These are phyloP conservation scores for Eimeria falciformis DNA, from an alignment of 169 alveolate genomes.

Conservation along the genomic window DNA sequence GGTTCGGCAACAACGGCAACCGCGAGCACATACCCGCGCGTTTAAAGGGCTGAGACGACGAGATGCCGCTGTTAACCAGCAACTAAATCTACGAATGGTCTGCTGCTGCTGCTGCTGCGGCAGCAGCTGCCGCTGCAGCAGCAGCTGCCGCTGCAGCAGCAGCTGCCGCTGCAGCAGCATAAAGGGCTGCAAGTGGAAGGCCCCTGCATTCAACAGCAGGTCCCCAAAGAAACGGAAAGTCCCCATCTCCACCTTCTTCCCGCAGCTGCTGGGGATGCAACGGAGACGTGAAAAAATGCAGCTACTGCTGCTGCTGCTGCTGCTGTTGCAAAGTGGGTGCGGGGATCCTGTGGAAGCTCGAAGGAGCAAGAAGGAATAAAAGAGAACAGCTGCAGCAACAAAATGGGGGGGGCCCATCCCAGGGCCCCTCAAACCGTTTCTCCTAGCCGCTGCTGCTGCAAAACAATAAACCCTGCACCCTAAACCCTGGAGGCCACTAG, in stretches of 20 bases:
- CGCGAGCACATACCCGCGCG: background rate
- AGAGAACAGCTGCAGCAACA: background rate
- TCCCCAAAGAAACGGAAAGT: background rate
- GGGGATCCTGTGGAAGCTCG: background rate
- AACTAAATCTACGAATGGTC: background rate
- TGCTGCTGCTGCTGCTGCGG: background rate
- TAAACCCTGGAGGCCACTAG: background rate
- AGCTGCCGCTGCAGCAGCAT: conserved; percentile 41
- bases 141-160: conserved; percentile 26
- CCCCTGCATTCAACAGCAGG: background rate
- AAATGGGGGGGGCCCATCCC: background rate
- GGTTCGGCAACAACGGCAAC: background rate
- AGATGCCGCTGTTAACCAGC: background rate
- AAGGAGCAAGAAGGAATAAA: background rate
- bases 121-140: conserved; percentile 36
- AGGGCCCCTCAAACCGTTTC: background rate
- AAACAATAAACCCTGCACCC: background rate
- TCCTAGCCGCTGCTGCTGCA: no score
- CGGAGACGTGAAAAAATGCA: background rate
- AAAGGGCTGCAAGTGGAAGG: background rate
- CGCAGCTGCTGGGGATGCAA: background rate
- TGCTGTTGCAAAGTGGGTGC: background rate
- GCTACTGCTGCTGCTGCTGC: conserved; percentile 20
- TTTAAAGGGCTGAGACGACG: background rate
- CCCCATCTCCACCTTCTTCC: conserved; percentile 5